Base-by-base conservation (phyloP, 2,329 filamentous ascomycete genomes). In the Apiospora kogelbergensis region DNA sequence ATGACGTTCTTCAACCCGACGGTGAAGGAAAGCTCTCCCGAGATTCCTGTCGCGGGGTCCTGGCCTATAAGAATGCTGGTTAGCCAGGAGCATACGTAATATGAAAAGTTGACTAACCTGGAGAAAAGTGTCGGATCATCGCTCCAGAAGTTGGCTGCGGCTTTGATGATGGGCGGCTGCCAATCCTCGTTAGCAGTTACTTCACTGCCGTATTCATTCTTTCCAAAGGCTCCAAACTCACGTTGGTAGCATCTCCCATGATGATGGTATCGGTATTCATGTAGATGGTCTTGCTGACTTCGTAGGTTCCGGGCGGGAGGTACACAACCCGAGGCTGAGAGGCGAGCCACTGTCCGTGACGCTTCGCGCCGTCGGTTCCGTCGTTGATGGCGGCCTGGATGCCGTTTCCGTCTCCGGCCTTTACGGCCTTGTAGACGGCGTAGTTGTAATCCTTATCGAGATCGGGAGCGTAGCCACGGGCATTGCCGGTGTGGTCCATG, bases 251-350 rank as follows among this genome's bases (percentile, higher is more conserved):
- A 70, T 84, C 82, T n/a, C 82, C 82, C 79, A 84, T 83, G 60
- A 84, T 71, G 42, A 84, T 80, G 6, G 82, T 84, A 63, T 83
- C 82, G 0, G 82, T 83, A 67, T 81, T 80, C 78, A 83, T 80
- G 5, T 72, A 66, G 42, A 84, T 80, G 1, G 82, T 83, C 63
- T 77, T 66, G 68, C 73, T 76, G 66, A 84, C 74, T 45, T 76
- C 73, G 70, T 84, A 84, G 9, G 78, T 82, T 53, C 82, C 82
- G 1, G 81, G 78, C 0, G 81, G 81, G 48, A 84, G 78, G 66
- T 82, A 84, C 4, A 84, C 81, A 37, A 83, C 81, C 78, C 82
- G 77, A 20, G 82, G 82, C 71, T 83, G 80, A 40, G 80, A 81
- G 2, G 81, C 80, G 9, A 84, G 72, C 82, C 82, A 84, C 67